Conservation (phyloP, 768 basidiomycete species). For the Lepiota brunneoincarnata region DNA sequence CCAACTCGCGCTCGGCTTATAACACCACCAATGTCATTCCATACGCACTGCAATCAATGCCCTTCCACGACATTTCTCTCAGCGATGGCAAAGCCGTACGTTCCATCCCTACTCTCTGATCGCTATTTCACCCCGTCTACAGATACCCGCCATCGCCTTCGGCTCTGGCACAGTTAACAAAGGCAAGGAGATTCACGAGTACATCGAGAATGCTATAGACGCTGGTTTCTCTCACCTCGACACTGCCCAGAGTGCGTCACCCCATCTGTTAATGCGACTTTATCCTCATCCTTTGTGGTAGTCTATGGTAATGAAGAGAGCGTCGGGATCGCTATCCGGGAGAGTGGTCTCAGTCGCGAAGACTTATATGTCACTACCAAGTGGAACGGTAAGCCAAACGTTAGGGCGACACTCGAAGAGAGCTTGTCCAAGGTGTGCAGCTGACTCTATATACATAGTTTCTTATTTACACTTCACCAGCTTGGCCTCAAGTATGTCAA, state of each 20-base stretch:
- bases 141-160: conserved; percentile 65
- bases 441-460: background rate
- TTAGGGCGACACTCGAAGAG: conserved; percentile 37
- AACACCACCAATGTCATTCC: background rate
- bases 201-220: conserved; percentile 57
- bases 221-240: conserved; percentile 63
- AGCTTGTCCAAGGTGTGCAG: conserved; percentile 51
- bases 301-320: conserved; percentile 37
- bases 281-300: conserved; percentile 4
- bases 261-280: background rate
- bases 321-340: conserved; percentile 23
- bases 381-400: conserved; percentile 35
- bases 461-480: conserved; percentile 29
- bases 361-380: conserved; percentile 57
- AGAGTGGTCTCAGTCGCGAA: conserved; percentile 42
- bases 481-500: conserved; percentile 61
- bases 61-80: conserved; percentile 34
- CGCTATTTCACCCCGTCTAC: background rate
- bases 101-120: background rate
- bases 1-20: too few relatives aligned
- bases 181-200: conserved; percentile 47
- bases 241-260: conserved; percentile 50
- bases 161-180: conserved; percentile 53
- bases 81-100: conserved; percentile 40
- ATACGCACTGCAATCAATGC: conserved; percentile 26